A percentile compares a stretch with the other conserved stretches of the same genome.
phyloP scores from a whole-genome alignment of 2,329 filamentous ascomycete genomes.

The Periconia sp. region DNA sequence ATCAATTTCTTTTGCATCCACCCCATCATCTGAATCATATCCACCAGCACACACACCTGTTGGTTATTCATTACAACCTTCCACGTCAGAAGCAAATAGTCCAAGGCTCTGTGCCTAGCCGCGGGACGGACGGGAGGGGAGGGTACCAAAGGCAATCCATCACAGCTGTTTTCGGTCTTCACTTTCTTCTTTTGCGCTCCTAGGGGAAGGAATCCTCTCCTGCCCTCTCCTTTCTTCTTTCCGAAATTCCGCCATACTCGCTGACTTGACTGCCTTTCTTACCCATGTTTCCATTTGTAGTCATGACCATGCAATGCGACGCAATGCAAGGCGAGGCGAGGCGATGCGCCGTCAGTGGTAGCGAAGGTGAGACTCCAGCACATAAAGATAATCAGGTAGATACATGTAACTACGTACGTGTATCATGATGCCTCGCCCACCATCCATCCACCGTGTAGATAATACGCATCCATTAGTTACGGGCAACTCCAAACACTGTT shows the following conservation, averaged over 20 bases:
- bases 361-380: neutral
- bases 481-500: neutral
- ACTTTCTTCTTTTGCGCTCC: neutral
- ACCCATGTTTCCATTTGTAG: neutral
- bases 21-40: neutral
- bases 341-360: neutral
- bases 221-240: neutral
- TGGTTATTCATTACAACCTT: neutral
- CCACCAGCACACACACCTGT: neutral
- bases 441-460: too few species aligned
- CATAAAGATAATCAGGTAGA: neutral
- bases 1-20: neutral
- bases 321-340: neutral
- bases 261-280: neutral
- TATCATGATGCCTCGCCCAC: neutral
- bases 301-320: neutral
- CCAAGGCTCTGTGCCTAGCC: neutral
- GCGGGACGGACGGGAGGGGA: neutral
- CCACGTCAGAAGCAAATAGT: slow-evolving; percentile 1
- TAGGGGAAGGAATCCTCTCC: neutral
- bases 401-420: neutral
- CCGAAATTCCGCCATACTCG: neutral
- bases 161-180: neutral
- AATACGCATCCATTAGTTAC: too few species aligned
- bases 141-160: neutral